Conservation (phyloP, 1,139 yeast genomes). For the Candida tetrigidarum region DNA sequence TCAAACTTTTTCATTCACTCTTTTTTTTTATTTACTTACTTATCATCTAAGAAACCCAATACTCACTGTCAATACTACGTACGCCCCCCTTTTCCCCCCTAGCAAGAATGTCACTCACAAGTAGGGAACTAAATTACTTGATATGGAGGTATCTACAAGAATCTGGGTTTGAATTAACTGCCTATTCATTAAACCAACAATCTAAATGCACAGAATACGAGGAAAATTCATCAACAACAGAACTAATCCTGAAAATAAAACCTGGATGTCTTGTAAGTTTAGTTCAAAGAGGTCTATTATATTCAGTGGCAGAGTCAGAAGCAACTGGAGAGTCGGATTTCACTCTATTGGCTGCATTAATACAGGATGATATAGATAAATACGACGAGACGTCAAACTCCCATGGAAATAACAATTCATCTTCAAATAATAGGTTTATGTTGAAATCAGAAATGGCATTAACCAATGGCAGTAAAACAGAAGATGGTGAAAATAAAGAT, state of each 20-base stretch:
- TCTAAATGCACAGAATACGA: conserved; percentile 67
- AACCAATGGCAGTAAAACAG: conserved; percentile 13
- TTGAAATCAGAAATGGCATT: conserved; percentile 22
- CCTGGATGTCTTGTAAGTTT: conserved; percentile 81
- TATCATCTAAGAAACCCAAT: no score
- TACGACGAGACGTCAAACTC: conserved; percentile 11
- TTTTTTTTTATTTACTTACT: no score
- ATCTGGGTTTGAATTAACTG: conserved; percentile 78
- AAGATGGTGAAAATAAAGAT: conserved; percentile 23
- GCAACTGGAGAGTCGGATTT: conserved; percentile 23
- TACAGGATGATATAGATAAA: conserved; percentile 25
- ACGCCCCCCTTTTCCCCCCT: no score
- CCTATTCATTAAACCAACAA: conserved; percentile 82
- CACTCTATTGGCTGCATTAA: conserved; percentile 36
- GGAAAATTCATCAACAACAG: conserved; percentile 37
- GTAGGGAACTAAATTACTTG: conserved; percentile 85
- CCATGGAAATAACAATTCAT: conserved; percentile 4
- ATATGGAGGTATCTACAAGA: conserved; percentile 95
- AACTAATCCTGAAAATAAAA: conserved; percentile 50
- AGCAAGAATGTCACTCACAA: conserved; percentile 80
- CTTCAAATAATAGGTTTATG: conserved; percentile 15
- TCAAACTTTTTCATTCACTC: no score
- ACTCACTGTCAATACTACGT: no score
- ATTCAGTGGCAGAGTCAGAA: conserved; percentile 45
- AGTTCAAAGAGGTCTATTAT: conserved; percentile 85